These are phyloP conservation scores for Candida endomychidarum DNA, from an alignment of 805 yeast genomes.

Conservation along the genomic window DNA sequence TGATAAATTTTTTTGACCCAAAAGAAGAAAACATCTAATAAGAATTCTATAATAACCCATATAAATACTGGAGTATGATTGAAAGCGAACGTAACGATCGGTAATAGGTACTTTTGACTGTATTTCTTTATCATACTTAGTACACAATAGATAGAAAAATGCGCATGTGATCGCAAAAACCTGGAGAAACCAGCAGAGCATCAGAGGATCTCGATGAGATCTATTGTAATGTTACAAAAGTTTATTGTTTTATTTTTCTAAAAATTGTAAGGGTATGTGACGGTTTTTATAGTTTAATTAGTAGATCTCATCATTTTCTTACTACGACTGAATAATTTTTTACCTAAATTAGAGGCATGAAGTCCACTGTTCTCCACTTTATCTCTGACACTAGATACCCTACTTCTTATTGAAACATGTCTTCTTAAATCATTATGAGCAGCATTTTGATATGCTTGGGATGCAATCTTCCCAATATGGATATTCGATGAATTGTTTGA, in stretches of 20 bases:
- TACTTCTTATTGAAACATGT: slow-evolving; percentile 47
- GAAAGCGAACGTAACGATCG: slow-evolving; percentile 27
- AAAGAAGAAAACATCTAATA: slow-evolving; percentile 45
- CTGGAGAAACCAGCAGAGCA: too few species aligned
- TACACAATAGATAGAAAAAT: neutral
- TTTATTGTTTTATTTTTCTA: too few species aligned
- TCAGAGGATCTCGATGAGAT: too few species aligned
- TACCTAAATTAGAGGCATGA: slow-evolving; percentile 55
- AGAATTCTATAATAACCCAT: slow-evolving; percentile 44
- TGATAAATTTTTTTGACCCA: slow-evolving; percentile 43
- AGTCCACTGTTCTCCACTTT: slow-evolving; percentile 45
- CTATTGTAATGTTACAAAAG: too few species aligned
- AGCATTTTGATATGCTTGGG: slow-evolving; percentile 66
- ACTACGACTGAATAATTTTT: slow-evolving; percentile 56
- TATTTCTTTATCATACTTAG: slow-evolving; percentile 6
- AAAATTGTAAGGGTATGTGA: too few species aligned
- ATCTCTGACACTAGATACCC: slow-evolving; percentile 49
- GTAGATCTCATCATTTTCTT: slow-evolving; percentile 44
- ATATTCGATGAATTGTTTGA: slow-evolving; percentile 34
- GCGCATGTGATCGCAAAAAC: slow-evolving; percentile 5
- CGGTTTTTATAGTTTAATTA: too few species aligned
- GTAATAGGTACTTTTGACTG: slow-evolving; percentile 17
- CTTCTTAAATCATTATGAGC: slow-evolving; percentile 54
- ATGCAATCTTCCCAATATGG: slow-evolving; percentile 54
- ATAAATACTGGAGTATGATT: slow-evolving; percentile 39